phyloP scores from a whole-genome alignment of 768 basidiomycete species.

The Albatrellus ellisii region DNA sequence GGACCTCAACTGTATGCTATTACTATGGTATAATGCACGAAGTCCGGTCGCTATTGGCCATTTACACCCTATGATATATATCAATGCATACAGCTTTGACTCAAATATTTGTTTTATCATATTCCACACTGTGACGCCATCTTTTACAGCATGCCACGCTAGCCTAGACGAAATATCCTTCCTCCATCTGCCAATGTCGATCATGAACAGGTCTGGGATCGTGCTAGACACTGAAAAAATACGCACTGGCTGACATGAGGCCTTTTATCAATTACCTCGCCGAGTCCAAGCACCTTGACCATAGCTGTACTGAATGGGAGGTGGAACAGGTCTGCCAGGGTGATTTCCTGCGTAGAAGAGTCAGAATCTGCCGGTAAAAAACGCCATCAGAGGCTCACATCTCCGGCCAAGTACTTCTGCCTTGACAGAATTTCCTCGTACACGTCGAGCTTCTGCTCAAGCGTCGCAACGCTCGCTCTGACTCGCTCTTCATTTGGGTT shows the following conservation, averaged over 20 bases:
- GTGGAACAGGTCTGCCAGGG: slow-evolving; percentile 47
- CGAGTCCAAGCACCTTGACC: slow-evolving; percentile 16
- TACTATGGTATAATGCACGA: too few relatives aligned
- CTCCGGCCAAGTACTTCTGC: slow-evolving; percentile 36
- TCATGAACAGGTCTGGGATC: neutral
- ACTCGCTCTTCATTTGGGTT: slow-evolving; percentile 21
- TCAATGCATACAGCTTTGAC: too few relatives aligned
- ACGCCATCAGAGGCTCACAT: too few relatives aligned
- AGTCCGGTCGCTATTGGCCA: too few relatives aligned
- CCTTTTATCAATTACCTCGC: slow-evolving; percentile 21
- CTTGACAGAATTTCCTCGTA: slow-evolving; percentile 47
- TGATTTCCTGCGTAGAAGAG: slow-evolving; percentile 24
- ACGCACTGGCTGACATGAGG: slow-evolving; percentile 33
- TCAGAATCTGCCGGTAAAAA: neutral
- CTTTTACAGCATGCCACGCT: slow-evolving; percentile 35
- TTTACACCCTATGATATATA: too few relatives aligned
- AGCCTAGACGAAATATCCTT: slow-evolving; percentile 32
- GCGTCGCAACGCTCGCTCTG: slow-evolving; percentile 15
- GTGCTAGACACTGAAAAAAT: neutral
- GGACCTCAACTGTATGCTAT: too few relatives aligned
- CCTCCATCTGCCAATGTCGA: slow-evolving; percentile 31
- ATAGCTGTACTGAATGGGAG: slow-evolving; percentile 30
- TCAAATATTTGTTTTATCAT: too few relatives aligned
- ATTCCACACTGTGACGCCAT: too few relatives aligned
- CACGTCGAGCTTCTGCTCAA: slow-evolving; percentile 32